Percentiles rank a stretch among this genome's conserved stretches.
Evolutionary conservation across 805 yeast species (phyloP).

Genomic region (Teunomyces barrocoloradensis): DNA sequence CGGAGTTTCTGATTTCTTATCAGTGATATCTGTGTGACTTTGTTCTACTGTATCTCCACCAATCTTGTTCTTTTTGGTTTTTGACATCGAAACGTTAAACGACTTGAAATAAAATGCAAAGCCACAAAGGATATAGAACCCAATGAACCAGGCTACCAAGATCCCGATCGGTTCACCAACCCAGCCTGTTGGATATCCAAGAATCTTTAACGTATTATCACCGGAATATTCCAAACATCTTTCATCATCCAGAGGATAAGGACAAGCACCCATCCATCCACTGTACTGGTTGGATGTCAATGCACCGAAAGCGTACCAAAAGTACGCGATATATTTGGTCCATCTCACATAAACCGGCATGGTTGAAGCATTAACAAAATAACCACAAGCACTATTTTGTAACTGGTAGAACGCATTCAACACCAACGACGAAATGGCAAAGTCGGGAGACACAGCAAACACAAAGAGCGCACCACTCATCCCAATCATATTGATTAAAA

Average conservation of each 20-base stretch:
- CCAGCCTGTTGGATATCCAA: slow-evolving; percentile 70
- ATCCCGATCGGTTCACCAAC: slow-evolving; percentile 60
- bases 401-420: slow-evolving; percentile 22
- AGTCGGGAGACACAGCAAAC: slow-evolving; percentile 20
- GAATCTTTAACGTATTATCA: slow-evolving; percentile 44
- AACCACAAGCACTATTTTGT: slow-evolving; percentile 30
- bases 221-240: slow-evolving; percentile 51
- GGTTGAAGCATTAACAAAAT: slow-evolving; percentile 23
- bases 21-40: background rate
- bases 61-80: slow-evolving; percentile 30
- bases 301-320: slow-evolving; percentile 29
- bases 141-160: slow-evolving; percentile 56
- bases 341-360: slow-evolving; percentile 31
- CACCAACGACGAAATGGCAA: slow-evolving; percentile 17
- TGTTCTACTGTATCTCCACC: slow-evolving; percentile 18
- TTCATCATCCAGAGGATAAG: slow-evolving; percentile 31
- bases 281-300: slow-evolving; percentile 23
- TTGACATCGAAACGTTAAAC: slow-evolving; percentile 52
- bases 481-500: slow-evolving; percentile 16
- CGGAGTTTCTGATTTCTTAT: background rate
- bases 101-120: slow-evolving; percentile 47
- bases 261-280: slow-evolving; percentile 23
- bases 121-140: slow-evolving; percentile 49
- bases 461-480: slow-evolving; percentile 20
- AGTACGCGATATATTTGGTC: slow-evolving; percentile 25